Percentiles rank a stretch among this genome's conserved stretches.
phyloP scores from a whole-genome alignment of 2,329 filamentous ascomycete genomes.

The Bipolaris victoriae region DNA sequence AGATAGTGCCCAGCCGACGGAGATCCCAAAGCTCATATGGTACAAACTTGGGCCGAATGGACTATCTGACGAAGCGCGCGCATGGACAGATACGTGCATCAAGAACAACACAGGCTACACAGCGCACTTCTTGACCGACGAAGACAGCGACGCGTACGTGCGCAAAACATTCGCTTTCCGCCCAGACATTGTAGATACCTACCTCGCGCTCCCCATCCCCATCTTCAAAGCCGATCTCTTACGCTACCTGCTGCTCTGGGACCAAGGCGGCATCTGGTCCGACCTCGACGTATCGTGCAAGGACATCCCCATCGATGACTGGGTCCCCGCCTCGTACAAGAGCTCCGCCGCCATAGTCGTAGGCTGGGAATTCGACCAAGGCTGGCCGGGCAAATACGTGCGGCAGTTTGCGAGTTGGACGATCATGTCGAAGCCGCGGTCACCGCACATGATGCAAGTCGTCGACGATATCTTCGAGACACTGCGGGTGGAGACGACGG shows the following conservation, averaged over 20 bases:
- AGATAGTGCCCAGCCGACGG: neutral
- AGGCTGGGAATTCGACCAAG: slow-evolving; percentile 49
- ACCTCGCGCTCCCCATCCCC: slow-evolving; percentile 43
- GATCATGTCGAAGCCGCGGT: slow-evolving; percentile 36
- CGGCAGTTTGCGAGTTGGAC: slow-evolving; percentile 43
- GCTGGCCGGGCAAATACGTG: slow-evolving; percentile 23
- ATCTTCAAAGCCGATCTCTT: slow-evolving; percentile 54
- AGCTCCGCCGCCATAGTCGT: slow-evolving; percentile 42
- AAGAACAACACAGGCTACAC: slow-evolving; percentile 38
- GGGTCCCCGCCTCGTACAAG: slow-evolving; percentile 44
- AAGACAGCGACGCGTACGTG: slow-evolving; percentile 41
- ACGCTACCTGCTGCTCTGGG: slow-evolving; percentile 51
- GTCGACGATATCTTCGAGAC: slow-evolving; percentile 37
- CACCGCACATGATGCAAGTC: slow-evolving; percentile 32
- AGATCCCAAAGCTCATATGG: slow-evolving; percentile 47
- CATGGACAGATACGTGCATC: slow-evolving; percentile 44
- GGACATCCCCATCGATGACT: slow-evolving; percentile 40
- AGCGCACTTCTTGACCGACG: slow-evolving; percentile 43
- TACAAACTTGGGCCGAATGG: slow-evolving; percentile 51
- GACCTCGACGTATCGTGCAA: slow-evolving; percentile 51
- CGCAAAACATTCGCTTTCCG: slow-evolving; percentile 37
- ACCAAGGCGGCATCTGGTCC: slow-evolving; percentile 52
- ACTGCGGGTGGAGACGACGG: slow-evolving; percentile 16
- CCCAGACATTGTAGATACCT: slow-evolving; percentile 49
- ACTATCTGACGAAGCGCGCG: slow-evolving; percentile 34